Conservation (phyloP, 2,329 filamentous ascomycete genomes). For the Colletotrichum graminicola region DNA sequence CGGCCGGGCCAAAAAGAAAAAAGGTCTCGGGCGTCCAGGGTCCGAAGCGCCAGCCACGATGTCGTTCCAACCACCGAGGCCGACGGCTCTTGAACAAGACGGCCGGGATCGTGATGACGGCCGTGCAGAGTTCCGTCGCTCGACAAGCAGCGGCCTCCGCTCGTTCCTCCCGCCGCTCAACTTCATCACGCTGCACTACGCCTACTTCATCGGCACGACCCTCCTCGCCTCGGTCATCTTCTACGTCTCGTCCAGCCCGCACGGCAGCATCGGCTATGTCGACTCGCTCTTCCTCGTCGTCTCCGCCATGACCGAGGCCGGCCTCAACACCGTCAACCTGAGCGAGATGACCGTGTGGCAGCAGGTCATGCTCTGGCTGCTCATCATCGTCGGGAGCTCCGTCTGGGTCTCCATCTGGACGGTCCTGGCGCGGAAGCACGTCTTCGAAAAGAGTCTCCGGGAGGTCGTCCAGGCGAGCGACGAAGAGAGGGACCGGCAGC, state of each 20-base stretch:
- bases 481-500: conserved; percentile 48
- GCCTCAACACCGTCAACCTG: conserved; percentile 76
- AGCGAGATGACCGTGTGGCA: conserved; percentile 75
- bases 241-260: conserved; percentile 67
- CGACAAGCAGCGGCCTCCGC: neutral
- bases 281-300: conserved; percentile 76
- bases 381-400: conserved; percentile 75
- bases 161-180: conserved; percentile 59
- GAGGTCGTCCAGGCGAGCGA: conserved; percentile 60
- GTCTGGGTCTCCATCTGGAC: conserved; percentile 77
- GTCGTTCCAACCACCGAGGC: neutral
- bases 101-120: neutral
- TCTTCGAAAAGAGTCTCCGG: conserved; percentile 72
- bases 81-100: neutral
- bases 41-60: neutral
- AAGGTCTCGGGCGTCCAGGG: neutral
- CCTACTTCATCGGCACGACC: conserved; percentile 71
- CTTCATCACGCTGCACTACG: conserved; percentile 75
- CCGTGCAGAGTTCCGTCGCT: too few relatives aligned
- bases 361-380: conserved; percentile 72
- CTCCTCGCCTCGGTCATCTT: conserved; percentile 71
- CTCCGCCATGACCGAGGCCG: conserved; percentile 76
- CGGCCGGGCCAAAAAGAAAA: conserved; percentile 5
- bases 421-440: conserved; percentile 69
- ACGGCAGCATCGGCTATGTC: conserved; percentile 66